Percentiles rank a stretch among this genome's conserved stretches.
Evolutionary conservation across 805 yeast genomes (phyloP).

Genomic region (Myxozyma lipomycoides): DNA sequence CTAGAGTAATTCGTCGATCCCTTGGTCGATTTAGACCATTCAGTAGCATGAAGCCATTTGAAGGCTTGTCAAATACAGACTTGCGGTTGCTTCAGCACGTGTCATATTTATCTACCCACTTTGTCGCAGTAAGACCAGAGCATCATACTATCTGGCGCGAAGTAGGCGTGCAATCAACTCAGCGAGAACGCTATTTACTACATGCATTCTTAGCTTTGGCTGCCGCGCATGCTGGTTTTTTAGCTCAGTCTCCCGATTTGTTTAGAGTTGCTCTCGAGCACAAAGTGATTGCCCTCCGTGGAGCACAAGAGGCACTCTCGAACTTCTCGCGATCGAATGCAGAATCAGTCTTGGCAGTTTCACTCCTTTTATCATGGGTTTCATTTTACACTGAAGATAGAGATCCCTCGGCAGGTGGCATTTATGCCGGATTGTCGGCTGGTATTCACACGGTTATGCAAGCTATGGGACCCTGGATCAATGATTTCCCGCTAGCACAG

Average conservation of each 20-base stretch:
- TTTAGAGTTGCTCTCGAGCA: conserved; percentile 16
- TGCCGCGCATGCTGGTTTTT: conserved; percentile 15
- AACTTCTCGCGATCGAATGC: conserved; percentile 12
- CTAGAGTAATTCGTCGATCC: not conserved
- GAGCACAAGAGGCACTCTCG: conserved; percentile 15
- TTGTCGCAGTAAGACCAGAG: conserved; percentile 18
- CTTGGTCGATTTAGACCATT: conserved; percentile 12
- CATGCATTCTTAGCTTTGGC: conserved; percentile 20
- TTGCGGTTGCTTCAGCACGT: conserved; percentile 15
- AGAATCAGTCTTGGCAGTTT: conserved; percentile 9
- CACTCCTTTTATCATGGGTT: conserved; percentile 17
- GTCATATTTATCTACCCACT: conserved; percentile 8
- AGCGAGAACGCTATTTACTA: conserved; percentile 17
- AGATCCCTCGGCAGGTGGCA: conserved; percentile 14
- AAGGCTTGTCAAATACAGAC: conserved; percentile 17
- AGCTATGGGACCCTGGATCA: conserved; percentile 20
- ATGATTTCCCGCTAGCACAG: conserved; percentile 14
- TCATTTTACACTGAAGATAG: conserved; percentile 18
- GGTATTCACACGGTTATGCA: conserved; percentile 11
- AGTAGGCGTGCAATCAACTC: conserved; percentile 17
- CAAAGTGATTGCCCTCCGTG: conserved; percentile 14
- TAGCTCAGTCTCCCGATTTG: conserved; percentile 6
- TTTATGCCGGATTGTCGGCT: conserved; percentile 7
- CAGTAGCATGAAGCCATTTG: conserved; percentile 10
- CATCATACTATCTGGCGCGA: conserved; percentile 18